Evolutionary conservation across 306 rosid genomes (phyloP).

Genomic region (Prunus fruticosa): DNA sequence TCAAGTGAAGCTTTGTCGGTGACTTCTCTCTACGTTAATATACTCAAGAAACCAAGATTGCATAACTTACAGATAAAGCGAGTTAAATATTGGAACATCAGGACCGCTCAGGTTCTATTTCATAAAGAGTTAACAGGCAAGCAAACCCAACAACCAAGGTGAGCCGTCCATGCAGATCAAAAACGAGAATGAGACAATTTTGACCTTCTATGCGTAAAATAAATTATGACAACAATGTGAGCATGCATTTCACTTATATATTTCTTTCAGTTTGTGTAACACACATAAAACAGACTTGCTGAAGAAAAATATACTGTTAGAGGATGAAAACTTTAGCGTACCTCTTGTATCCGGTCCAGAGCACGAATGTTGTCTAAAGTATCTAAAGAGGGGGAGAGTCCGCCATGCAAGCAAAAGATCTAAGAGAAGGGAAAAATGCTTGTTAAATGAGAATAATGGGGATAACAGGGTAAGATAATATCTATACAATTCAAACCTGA

Average conservation of each 20-base stretch:
- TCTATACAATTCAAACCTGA: slow-evolving; percentile 62
- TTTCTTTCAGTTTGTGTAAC: background rate
- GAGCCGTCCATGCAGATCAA: background rate
- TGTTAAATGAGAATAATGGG: slow-evolving; percentile 1
- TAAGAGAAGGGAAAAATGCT: slow-evolving; percentile 17
- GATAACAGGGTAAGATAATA: background rate
- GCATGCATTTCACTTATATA: background rate
- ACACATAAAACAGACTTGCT: background rate
- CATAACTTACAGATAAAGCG: background rate
- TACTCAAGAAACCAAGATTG: background rate
- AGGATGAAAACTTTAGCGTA: slow-evolving; percentile 27
- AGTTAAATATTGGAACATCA: background rate
- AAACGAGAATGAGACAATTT: background rate
- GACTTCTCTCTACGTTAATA: background rate
- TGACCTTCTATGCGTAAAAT: background rate
- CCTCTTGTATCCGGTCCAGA: slow-evolving; percentile 96
- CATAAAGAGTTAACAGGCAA: background rate
- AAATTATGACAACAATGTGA: background rate
- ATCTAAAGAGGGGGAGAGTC: slow-evolving; percentile 94
- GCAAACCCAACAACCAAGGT: background rate
- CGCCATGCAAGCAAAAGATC: slow-evolving; percentile 98
- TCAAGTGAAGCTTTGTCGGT: background rate
- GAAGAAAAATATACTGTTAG: background rate
- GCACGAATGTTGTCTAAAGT: slow-evolving; percentile 87
- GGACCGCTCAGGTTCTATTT: background rate